Base-by-base conservation (phyloP, 2,329 filamentous ascomycete species). In the Metarhizium guizhouense region DNA sequence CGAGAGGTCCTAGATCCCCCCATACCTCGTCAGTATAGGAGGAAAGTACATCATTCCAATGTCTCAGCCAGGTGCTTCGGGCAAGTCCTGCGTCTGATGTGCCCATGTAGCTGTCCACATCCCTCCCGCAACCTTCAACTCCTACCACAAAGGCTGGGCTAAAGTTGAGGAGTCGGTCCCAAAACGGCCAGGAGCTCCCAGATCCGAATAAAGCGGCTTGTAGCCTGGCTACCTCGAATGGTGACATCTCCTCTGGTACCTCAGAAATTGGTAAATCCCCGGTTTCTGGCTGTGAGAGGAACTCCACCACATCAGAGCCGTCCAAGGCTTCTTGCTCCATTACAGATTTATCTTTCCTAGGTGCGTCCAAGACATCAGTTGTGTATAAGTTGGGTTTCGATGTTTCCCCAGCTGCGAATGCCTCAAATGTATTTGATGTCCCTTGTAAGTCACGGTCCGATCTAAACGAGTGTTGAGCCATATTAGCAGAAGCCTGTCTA, bases 11-110 rank as follows among this genome's bases (percentile, higher is more conserved):
- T 20, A 88, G 67, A 56, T 81, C 82, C 20, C 85, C 86, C 86
- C 85, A 88, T 29, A 88, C 84, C 55, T 87, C 81, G 64, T 87
- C 83, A 0, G 76, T 77, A 60, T 86, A 86, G 38, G 74, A 70
- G 2, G 72, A 76, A 29, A 85, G 70, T 7, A 84, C 80, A 47
- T 74, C 72, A 38, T 74, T 73, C 82, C 82, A 85, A 61, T 82
- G 76, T 40, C 72, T 68, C 13, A 80, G 66, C 80, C 81, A 84
- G 16, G 69, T 60, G 50, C 70, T 62, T 63, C 68, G 74, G 25
- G 73, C 74, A 56, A 73, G 71, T 4, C 63, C 61, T 0, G 63
- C 45, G 57, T 78, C 70, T 2, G 60, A 57, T 6, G 70, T 68
- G 13, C 79, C 79, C 29, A 77, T 55, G 50, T 74, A 68, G 36